phyloP scores from a whole-genome alignment of 2,329 filamentous ascomycete species.

The Fusarium aywerte region DNA sequence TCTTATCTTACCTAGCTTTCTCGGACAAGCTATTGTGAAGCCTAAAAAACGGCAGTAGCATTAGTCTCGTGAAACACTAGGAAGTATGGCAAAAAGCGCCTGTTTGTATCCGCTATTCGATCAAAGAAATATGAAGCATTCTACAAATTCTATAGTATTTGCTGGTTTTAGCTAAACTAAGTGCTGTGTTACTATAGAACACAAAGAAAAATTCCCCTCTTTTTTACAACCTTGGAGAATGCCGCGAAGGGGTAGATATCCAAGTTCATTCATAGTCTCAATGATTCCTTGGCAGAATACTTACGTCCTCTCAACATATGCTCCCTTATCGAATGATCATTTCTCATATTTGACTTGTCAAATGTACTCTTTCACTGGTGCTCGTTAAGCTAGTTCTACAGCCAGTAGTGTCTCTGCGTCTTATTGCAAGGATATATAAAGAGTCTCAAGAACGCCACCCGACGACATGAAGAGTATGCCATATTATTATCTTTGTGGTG shows the following conservation, averaged over 20 bases:
- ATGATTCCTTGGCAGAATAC: background rate
- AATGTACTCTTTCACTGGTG: background rate
- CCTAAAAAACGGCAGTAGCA: background rate
- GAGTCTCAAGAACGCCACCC: background rate
- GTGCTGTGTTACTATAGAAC: background rate
- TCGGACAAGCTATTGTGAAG: background rate
- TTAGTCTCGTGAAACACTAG: background rate
- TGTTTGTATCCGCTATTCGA: background rate
- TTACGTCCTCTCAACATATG: accelerated
- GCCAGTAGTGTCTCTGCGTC: background rate
- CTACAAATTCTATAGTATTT: background rate
- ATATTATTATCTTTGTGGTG: background rate
- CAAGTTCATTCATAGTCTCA: background rate
- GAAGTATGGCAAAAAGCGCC: too few species aligned
- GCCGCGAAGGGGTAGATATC: background rate
- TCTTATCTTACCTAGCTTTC: background rate
- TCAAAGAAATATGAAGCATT: background rate
- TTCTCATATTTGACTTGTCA: background rate
- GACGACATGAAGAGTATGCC: background rate
- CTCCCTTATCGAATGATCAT: background rate
- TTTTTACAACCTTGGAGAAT: background rate
- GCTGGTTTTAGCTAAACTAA: background rate
- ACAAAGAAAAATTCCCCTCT: background rate
- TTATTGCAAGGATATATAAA: background rate
- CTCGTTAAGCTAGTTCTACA: background rate